A percentile compares a stretch with the other conserved stretches of the same genome.
These are phyloP conservation scores for Jimgerdemannia flammicorona DNA, from an alignment of 192 early-diverging fungal genomes.

Conservation along the genomic window DNA sequence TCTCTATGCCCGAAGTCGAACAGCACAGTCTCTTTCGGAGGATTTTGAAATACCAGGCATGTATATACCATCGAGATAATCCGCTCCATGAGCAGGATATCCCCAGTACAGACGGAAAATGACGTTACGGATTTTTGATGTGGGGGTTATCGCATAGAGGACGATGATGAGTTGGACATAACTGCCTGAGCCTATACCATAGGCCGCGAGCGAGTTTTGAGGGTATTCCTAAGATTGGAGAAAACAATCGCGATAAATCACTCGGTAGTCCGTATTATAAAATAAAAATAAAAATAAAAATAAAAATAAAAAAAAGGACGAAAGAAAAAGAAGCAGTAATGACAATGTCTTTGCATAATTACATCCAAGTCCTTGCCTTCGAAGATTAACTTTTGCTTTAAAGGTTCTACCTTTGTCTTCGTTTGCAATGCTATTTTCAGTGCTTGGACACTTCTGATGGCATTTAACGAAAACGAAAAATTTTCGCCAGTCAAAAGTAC, in stretches of 20 bases:
- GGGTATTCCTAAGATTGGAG: neutral
- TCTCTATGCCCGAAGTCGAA: conserved; percentile 7
- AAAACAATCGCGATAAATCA: too few relatives aligned
- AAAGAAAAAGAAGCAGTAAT: too few relatives aligned
- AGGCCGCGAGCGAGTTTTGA: neutral
- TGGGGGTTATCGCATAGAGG: conserved; percentile 17
- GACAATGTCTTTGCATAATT: neutral
- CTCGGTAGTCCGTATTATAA: too few relatives aligned
- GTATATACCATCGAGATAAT: conserved; percentile 24
- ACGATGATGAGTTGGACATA: conserved; percentile 19
- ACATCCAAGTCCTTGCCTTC: conserved; percentile 10
- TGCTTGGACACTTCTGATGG: neutral
- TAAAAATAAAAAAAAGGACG: too few relatives aligned
- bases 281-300: too few relatives aligned
- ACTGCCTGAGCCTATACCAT: conserved; percentile 8
- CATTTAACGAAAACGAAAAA: neutral
- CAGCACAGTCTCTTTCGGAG: neutral
- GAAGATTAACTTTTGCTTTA: conserved; percentile 21
- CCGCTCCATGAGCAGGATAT: conserved; percentile 5
- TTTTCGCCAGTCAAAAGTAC: conserved; percentile 9
- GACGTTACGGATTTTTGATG: conserved; percentile 4
- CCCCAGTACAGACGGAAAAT: conserved; percentile 16
- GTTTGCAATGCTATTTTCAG: neutral
- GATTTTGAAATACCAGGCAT: conserved; percentile 7
- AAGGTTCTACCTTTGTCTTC: neutral